These are phyloP conservation scores for Coniochaeta ligniaria DNA, from an alignment of 2,329 filamentous ascomycete genomes.

Conservation along the genomic window DNA sequence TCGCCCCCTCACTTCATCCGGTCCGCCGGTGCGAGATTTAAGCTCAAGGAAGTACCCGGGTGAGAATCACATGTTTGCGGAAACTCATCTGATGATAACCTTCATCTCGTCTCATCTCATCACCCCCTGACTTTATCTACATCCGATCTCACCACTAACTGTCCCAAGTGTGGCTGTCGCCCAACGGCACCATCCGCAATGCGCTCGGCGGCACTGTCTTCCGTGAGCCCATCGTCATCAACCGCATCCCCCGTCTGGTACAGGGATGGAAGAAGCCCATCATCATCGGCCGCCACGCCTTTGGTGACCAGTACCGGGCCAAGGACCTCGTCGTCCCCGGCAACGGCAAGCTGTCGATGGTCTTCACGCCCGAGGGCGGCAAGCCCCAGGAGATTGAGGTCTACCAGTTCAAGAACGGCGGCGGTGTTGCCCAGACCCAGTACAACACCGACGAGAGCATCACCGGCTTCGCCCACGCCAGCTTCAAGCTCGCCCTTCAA, in stretches of 20 bases:
- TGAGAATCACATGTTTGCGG: background rate
- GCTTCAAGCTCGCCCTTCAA: slow-evolving; percentile 87
- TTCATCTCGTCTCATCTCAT: background rate
- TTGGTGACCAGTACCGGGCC: slow-evolving; percentile 97
- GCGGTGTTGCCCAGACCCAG: slow-evolving; percentile 87
- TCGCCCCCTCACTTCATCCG: background rate
- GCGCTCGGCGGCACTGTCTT: slow-evolving; percentile 89
- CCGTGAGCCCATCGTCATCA: slow-evolving; percentile 97
- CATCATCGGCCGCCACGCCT: slow-evolving; percentile 96
- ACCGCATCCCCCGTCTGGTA: slow-evolving; percentile 83
- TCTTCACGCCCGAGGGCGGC: slow-evolving; percentile 81
- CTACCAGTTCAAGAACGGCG: slow-evolving; percentile 78
- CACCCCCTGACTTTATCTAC: background rate
- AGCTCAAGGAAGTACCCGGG: background rate
- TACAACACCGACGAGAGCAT: slow-evolving; percentile 99
- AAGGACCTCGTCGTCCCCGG: slow-evolving; percentile 82
- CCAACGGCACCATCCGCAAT: slow-evolving; percentile 83
- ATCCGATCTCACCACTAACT: slow-evolving; percentile 2
- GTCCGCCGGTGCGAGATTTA: background rate
- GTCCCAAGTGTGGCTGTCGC: slow-evolving; percentile 83
- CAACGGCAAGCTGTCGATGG: slow-evolving; percentile 85
- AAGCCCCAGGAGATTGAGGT: slow-evolving; percentile 83
- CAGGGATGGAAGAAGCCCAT: slow-evolving; percentile 99
- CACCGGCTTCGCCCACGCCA: slow-evolving; percentile 87
- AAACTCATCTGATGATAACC: too few species aligned